Percentiles rank a stretch among this genome's conserved stretches.
These are phyloP conservation scores for Suhomyces emberorum DNA, from an alignment of 805 yeast species.

Conservation along the genomic window DNA sequence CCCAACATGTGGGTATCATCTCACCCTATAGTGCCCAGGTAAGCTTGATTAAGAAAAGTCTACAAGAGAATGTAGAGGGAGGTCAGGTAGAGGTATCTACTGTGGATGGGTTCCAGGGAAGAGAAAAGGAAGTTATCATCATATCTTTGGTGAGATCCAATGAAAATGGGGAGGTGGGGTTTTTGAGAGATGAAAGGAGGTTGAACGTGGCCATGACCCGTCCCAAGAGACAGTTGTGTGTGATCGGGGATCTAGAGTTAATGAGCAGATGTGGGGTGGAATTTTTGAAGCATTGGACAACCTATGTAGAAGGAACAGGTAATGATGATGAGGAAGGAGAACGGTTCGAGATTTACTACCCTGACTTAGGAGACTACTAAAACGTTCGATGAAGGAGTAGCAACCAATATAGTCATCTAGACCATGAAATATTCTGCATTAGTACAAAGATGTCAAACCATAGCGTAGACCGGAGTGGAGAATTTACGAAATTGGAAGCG, in stretches of 20 bases:
- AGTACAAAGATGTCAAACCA: no score
- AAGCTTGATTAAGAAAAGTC: slow-evolving; percentile 46
- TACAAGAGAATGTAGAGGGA: slow-evolving; percentile 34
- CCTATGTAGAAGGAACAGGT: slow-evolving; percentile 53
- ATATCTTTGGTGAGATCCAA: slow-evolving; percentile 82
- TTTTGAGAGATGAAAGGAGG: slow-evolving; percentile 72
- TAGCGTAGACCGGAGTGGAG: no score
- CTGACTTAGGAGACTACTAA: slow-evolving; percentile 36
- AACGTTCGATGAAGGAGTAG: no score
- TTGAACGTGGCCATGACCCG: slow-evolving; percentile 93
- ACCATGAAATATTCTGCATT: no score
- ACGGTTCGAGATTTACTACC: slow-evolving; percentile 60
- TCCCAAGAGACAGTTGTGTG: slow-evolving; percentile 78
- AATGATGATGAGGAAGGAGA: slow-evolving; percentile 1
- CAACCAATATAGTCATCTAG: no score
- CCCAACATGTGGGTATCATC: slow-evolving; percentile 71
- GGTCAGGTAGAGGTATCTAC: slow-evolving; percentile 70
- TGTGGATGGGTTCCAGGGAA: slow-evolving; percentile 95
- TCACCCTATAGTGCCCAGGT: slow-evolving; percentile 93
- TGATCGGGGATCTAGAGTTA: slow-evolving; percentile 83
- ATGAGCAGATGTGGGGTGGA: slow-evolving; percentile 40
- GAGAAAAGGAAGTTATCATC: slow-evolving; percentile 86
- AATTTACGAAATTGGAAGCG: no score
- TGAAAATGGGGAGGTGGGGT: slow-evolving; percentile 69
- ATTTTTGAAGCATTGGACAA: slow-evolving; percentile 63